Evolutionary conservation across 495 filamentous ascomycete genomes (phyloP).

Genomic region (Aspergillus biplanus): DNA sequence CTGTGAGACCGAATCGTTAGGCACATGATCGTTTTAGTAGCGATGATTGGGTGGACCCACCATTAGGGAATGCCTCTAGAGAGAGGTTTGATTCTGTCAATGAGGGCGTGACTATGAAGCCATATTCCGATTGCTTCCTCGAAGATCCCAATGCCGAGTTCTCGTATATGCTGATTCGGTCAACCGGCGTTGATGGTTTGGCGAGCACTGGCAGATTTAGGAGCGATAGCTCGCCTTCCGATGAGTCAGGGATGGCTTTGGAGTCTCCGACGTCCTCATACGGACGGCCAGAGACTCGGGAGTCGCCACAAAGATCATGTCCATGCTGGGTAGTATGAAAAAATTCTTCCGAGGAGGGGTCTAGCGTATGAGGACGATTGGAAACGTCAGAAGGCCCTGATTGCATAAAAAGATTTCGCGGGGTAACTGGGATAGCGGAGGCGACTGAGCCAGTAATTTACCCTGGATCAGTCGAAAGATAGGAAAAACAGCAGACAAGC

Average conservation of each 20-base stretch:
- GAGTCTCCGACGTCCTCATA: conserved; percentile 36
- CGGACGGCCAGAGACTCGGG: conserved; percentile 40
- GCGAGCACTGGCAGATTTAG: conserved; percentile 29
- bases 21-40: conserved; percentile 4
- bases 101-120: conserved; percentile 65
- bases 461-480: conserved; percentile 47
- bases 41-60: conserved; percentile 50
- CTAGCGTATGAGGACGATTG: conserved; percentile 53
- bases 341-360: conserved; percentile 44
- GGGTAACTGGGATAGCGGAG: conserved; percentile 37
- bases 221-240: conserved; percentile 38
- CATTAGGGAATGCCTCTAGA: conserved; percentile 77
- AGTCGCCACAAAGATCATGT: conserved; percentile 54
- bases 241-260: conserved; percentile 30
- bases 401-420: conserved; percentile 82
- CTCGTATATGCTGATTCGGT: conserved; percentile 76
- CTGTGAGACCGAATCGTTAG: conserved; percentile 51
- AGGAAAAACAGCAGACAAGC: not conserved
- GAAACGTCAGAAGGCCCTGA: conserved; percentile 69
- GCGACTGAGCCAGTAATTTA: conserved; percentile 69
- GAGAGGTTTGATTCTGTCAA: conserved; percentile 52
- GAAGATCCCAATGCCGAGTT: conserved; percentile 53
- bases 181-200: conserved; percentile 48
- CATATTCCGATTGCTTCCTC: conserved; percentile 49
- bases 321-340: conserved; percentile 73